phyloP scores from a whole-genome alignment of 2,329 filamentous ascomycete genomes.

The Diaporthe humulicola region DNA sequence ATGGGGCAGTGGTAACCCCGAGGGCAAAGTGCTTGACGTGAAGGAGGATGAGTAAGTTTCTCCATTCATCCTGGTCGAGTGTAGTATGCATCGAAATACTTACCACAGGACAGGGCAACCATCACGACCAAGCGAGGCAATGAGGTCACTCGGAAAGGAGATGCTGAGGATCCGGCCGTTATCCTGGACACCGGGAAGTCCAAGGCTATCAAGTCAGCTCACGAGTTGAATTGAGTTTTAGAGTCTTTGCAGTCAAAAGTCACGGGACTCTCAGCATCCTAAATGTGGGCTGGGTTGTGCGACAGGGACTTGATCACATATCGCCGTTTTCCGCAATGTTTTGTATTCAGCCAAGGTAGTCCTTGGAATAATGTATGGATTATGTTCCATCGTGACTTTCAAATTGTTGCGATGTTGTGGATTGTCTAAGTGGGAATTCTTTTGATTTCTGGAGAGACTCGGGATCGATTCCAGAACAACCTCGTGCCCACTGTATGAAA shows the following conservation, averaged over 20 bases:
- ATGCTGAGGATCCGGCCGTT: constrained; percentile 57
- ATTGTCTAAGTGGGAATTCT: too few species aligned
- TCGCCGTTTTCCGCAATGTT: neutral
- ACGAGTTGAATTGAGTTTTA: constrained; percentile 52
- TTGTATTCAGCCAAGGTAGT: neutral
- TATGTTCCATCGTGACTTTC: too few species aligned
- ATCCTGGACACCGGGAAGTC: constrained; percentile 58
- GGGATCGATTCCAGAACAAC: too few species aligned
- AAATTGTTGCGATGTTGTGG: too few species aligned
- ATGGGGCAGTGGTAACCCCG: constrained; percentile 58
- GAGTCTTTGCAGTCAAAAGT: accelerated
- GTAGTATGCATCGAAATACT: neutral
- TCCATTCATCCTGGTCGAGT: neutral
- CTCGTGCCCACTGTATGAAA: too few species aligned
- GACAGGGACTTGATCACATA: too few species aligned
- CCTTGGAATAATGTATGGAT: neutral
- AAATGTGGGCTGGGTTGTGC: neutral
- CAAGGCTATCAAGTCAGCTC: constrained; percentile 56
- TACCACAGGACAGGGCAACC: constrained; percentile 46
- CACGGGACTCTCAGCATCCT: neutral
- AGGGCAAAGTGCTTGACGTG: constrained; percentile 60
- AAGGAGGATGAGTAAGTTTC: constrained; percentile 55
- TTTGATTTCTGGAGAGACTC: too few species aligned
- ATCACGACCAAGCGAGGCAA: constrained; percentile 59
- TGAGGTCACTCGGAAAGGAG: constrained; percentile 55